Evolutionary conservation across 805 yeast species (phyloP).

Genomic region (Pichia paraexigua): DNA sequence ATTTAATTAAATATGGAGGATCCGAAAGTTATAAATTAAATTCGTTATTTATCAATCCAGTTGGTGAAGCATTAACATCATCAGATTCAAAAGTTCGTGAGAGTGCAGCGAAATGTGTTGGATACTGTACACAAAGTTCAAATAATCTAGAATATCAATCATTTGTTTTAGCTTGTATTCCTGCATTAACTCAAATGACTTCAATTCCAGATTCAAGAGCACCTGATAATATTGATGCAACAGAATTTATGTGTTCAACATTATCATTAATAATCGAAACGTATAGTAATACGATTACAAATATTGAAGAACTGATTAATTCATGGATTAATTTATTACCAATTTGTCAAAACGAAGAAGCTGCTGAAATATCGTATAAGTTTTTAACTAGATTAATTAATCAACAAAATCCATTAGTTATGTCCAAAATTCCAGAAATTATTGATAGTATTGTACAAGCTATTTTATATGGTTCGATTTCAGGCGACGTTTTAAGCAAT

Average conservation of each 20-base stretch:
- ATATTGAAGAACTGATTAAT: constrained; percentile 51
- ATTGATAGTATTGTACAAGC: constrained; percentile 71
- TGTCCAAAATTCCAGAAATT: constrained; percentile 45
- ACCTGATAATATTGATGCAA: constrained; percentile 79
- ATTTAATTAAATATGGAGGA: constrained; percentile 74
- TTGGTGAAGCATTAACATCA: constrained; percentile 60
- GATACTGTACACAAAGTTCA: constrained; percentile 79
- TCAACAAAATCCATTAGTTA: constrained; percentile 51
- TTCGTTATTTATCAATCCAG: constrained; percentile 53
- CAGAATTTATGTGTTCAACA: constrained; percentile 77
- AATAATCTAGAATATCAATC: constrained; percentile 49
- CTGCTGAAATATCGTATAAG: constrained; percentile 76
- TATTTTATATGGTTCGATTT: constrained; percentile 53
- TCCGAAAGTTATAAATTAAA: constrained; percentile 54
- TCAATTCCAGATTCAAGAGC: constrained; percentile 72
- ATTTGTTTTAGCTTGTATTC: constrained; percentile 61
- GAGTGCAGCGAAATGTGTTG: constrained; percentile 77
- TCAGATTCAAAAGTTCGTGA: constrained; percentile 73
- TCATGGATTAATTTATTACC: constrained; percentile 84
- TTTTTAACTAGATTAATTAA: constrained; percentile 69
- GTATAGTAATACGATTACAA: constrained; percentile 50
- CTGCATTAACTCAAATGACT: constrained; percentile 64
- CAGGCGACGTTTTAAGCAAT: constrained; percentile 63
- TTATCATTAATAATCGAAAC: constrained; percentile 75
- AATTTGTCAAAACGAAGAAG: constrained; percentile 73